phyloP scores from a whole-genome alignment of 371 early-diverging fungal species.

The Apophysomyces variabilis region DNA sequence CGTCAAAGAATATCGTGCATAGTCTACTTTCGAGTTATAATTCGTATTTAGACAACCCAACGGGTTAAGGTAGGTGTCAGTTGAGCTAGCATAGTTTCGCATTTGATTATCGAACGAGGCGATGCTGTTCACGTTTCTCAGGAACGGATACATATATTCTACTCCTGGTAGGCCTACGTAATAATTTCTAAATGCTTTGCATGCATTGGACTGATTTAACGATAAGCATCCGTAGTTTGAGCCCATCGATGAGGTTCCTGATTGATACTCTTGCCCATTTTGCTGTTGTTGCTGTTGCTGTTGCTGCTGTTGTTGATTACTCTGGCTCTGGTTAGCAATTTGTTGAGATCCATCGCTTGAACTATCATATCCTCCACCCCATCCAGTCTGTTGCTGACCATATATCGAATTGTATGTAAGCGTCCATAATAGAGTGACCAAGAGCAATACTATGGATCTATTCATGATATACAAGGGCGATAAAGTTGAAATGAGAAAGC shows the following conservation, averaged over 20 bases:
- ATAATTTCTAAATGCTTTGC: slow-evolving; percentile 43
- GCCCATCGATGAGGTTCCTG: background rate
- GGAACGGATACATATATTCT: slow-evolving; percentile 28
- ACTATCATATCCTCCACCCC: no score
- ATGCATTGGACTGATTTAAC: slow-evolving; percentile 41
- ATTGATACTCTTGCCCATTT: background rate
- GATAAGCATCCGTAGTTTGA: slow-evolving; percentile 30
- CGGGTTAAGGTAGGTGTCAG: slow-evolving; percentile 26
- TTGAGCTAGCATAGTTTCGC: slow-evolving; percentile 28
- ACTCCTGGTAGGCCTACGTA: slow-evolving; percentile 40
- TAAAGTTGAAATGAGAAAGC: background rate
- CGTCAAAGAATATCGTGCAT: slow-evolving; percentile 50
- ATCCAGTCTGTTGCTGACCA: background rate
- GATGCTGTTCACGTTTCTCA: slow-evolving; percentile 34
- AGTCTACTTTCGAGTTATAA: slow-evolving; percentile 30
- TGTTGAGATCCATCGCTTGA: no score
- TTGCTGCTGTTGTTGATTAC: no score
- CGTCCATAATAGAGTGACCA: no score
- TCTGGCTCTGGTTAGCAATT: no score
- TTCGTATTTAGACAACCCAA: slow-evolving; percentile 37
- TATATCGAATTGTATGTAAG: background rate
- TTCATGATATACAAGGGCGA: no score
- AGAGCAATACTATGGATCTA: no score
- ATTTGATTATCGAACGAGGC: slow-evolving; percentile 42
- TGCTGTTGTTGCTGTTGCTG: background rate